phyloP scores from a whole-genome alignment of 768 basidiomycete species.

The Mycena epipterygia region DNA sequence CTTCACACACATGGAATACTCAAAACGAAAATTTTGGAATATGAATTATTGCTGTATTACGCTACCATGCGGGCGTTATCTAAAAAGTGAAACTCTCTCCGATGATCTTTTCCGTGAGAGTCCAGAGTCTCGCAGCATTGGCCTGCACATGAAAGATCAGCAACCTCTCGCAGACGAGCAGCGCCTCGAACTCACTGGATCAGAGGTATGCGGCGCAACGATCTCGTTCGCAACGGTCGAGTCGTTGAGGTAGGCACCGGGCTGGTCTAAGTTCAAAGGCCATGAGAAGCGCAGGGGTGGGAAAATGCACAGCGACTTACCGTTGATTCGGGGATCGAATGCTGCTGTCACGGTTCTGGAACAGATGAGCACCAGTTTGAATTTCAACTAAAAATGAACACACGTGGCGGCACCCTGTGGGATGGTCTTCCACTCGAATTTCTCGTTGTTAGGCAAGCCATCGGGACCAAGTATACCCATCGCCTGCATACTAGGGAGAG shows the following conservation, averaged over 20 bases:
- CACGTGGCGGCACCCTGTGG: conserved; percentile 16
- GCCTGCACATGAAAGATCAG: neutral
- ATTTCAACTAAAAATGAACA: neutral
- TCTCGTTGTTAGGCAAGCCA: neutral
- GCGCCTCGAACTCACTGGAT: neutral
- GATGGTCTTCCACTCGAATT: conserved; percentile 15
- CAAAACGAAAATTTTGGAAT: too few relatives aligned
- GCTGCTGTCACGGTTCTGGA: conserved; percentile 6
- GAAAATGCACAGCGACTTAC: too few relatives aligned
- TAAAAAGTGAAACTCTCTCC: conserved; percentile 8
- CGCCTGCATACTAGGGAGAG: too few relatives aligned
- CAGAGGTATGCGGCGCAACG: conserved; percentile 1
- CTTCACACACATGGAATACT: too few relatives aligned
- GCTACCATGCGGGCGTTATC: too few relatives aligned
- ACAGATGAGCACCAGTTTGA: neutral
- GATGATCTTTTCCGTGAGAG: conserved; percentile 14
- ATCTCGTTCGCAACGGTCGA: neutral
- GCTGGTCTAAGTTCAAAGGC: neutral
- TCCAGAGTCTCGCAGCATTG: conserved; percentile 12
- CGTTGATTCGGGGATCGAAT: conserved; percentile 13
- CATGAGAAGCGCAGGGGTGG: too few relatives aligned
- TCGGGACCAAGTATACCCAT: neutral
- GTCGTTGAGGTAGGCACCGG: conserved; percentile 8
- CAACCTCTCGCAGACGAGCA: too few relatives aligned
- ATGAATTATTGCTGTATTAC: too few relatives aligned